Base-by-base conservation (phyloP, 2,329 filamentous ascomycete genomes). In the Cladophialophora carrionii region DNA sequence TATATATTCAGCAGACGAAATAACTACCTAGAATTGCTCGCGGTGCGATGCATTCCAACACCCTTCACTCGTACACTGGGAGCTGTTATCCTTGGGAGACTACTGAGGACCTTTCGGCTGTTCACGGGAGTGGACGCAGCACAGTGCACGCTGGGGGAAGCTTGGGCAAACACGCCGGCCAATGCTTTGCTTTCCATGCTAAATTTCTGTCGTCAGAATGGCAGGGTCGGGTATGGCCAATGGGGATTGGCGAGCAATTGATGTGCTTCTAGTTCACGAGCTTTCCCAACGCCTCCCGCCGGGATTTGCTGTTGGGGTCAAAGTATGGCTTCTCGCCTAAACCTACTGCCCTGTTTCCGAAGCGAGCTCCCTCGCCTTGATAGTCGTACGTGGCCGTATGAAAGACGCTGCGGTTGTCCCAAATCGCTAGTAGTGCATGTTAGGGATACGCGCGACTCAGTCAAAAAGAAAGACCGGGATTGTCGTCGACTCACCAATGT, bases 401-500 rank as follows among this genome's bases (percentile, higher is more conserved):
- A 61, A 73, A 78, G 26, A 72, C 72, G 54, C 71, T 71, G 29
- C 76, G 67, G 46, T 76, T 76, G 63, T 77, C 76, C 76, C 76
- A 77, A 53, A 76, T 74, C 10, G 74, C 73, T 73, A 61, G 20
- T 24, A 22, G 20, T 1, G 17, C 26, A 37, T 57, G 34, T 41
- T 14, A 41, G 34, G 34, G 6, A 26, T 34, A n/a, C 2, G n/a
- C 3, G 1, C 6, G 5, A 22, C 29, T 7, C 26, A 20, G 34
- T n/a, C n/a, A 17, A 29, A 14, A 53, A 20, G 10, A 55, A 26
- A 20, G 24, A 26, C 26, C 8, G 14, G 17, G 14, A 34, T 29
- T n/a, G 20, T 34, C 31, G 24, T 3, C 17, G n/a, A 62, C 76
- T 72, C 68, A 76, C 79, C 72, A 71, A 82, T 75, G 71, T 82